Conservation (phyloP, 2,329 filamentous ascomycete genomes). For the Cytospora piceae region DNA sequence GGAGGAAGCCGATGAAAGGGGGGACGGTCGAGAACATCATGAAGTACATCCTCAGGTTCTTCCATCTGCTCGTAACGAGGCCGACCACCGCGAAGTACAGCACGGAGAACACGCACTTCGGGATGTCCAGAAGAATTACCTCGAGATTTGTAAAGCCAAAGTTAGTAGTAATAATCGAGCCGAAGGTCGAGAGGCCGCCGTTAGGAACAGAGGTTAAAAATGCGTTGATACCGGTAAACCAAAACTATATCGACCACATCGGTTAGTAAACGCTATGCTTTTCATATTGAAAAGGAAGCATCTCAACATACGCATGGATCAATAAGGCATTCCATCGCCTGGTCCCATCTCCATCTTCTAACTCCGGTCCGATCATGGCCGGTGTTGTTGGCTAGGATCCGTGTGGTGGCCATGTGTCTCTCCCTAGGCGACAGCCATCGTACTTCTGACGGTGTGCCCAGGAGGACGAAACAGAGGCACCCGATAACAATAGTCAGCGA, state of each 20-base stretch:
- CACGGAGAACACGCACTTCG: conserved; percentile 40
- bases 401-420: conserved; percentile 42
- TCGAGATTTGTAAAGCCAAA: conserved; percentile 45
- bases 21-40: conserved; percentile 44
- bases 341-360: conserved; percentile 44
- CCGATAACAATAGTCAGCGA: conserved; percentile 41
- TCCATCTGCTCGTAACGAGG: conserved; percentile 38
- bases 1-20: conserved; percentile 42
- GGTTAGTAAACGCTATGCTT: conserved; percentile 8
- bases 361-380: conserved; percentile 43
- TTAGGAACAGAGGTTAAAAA: conserved; percentile 44
- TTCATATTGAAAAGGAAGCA: not conserved
- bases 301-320: conserved; percentile 36
- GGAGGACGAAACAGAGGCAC: conserved; percentile 40
- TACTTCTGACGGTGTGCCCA: conserved; percentile 45
- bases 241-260: conserved; percentile 36
- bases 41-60: conserved; percentile 44
- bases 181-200: conserved; percentile 34
- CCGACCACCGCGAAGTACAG: conserved; percentile 43
- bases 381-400: conserved; percentile 43
- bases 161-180: conserved; percentile 40
- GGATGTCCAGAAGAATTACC: conserved; percentile 43
- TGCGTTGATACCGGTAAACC: conserved; percentile 43
- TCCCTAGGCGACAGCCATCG: conserved; percentile 42
- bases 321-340: conserved; percentile 41